Evolutionary conservation across 2,329 filamentous ascomycete species (phyloP).

Genomic region (Alternaria solani): DNA sequence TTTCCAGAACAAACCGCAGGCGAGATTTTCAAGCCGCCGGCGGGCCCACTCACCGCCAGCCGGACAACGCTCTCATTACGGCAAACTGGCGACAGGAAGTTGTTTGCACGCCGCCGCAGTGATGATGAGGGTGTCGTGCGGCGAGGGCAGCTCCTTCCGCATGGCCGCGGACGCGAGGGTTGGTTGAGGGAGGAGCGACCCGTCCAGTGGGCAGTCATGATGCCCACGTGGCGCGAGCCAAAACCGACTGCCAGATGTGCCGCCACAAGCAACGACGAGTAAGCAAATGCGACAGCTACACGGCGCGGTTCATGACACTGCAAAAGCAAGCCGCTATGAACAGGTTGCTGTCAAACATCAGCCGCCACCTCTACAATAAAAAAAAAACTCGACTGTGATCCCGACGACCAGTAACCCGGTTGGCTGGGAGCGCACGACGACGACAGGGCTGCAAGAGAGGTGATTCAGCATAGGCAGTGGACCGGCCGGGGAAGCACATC

Average conservation of each 20-base stretch:
- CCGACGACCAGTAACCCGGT: constrained; percentile 46
- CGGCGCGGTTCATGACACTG: background rate
- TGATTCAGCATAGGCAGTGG: constrained; percentile 34
- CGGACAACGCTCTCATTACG: constrained; percentile 36
- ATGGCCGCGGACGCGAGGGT: background rate
- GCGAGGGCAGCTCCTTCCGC: background rate
- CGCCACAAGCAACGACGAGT: constrained; percentile 8
- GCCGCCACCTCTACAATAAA: constrained; percentile 2
- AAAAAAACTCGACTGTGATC: constrained; percentile 21
- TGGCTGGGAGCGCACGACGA: constrained; percentile 18
- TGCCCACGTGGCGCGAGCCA: constrained; percentile 12
- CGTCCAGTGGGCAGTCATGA: constrained; percentile 5
- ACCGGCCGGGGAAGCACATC: constrained; percentile 42
- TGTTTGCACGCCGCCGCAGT: background rate
- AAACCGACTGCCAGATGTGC: background rate
- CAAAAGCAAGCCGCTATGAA: constrained; percentile 21
- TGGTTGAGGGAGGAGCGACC: constrained; percentile 14
- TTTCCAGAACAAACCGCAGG: constrained; percentile 37
- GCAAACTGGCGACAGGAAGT: constrained; percentile 9
- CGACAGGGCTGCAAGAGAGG: constrained; percentile 22
- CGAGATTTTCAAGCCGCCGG: constrained; percentile 30
- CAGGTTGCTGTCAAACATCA: constrained; percentile 7
- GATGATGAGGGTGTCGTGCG: constrained; percentile 6
- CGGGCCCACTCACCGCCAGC: constrained; percentile 29
- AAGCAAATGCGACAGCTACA: constrained; percentile 3